A percentile compares a stretch with the other conserved stretches of the same genome.
Evolutionary conservation across 2,329 filamentous ascomycete genomes (phyloP).

Genomic region (Sphaceloma murrayae): DNA sequence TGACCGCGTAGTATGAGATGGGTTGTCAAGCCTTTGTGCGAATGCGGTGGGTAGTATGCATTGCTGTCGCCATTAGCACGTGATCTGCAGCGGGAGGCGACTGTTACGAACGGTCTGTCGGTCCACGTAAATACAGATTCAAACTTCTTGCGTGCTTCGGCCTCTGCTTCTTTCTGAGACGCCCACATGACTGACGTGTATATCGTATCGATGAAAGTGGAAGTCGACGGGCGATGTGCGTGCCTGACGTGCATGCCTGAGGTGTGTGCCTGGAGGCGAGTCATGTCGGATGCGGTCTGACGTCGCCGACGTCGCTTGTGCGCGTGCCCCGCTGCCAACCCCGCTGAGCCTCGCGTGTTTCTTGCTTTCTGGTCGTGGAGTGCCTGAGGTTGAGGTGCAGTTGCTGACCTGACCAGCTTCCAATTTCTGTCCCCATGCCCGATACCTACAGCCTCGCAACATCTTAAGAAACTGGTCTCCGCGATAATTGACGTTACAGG

Average conservation of each 20-base stretch:
- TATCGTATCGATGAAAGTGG: background rate
- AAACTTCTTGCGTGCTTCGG: constrained; percentile 59
- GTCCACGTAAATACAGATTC: constrained; percentile 61
- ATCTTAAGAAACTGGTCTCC: no score
- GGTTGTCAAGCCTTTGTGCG: constrained; percentile 54
- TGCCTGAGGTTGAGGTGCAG: background rate
- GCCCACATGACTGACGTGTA: constrained; percentile 9
- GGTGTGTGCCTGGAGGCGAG: no score
- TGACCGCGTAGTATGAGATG: constrained; percentile 58
- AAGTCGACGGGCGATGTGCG: no score
- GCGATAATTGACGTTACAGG: no score
- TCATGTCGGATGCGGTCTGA: constrained; percentile 16
- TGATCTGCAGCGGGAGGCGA: constrained; percentile 16
- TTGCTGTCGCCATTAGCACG: constrained; percentile 40
- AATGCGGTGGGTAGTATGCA: constrained; percentile 58
- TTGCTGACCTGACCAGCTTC: no score
- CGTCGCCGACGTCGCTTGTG: constrained; percentile 1
- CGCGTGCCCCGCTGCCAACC: background rate
- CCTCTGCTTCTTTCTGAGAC: constrained; percentile 44
- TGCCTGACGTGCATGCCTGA: no score
- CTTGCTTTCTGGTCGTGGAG: constrained; percentile 7
- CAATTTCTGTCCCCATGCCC: background rate
- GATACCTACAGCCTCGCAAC: background rate
- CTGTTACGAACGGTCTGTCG: constrained; percentile 49
- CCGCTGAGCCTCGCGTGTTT: constrained; percentile 5